A percentile compares a stretch with the other conserved stretches of the same genome.
These are phyloP conservation scores for Colletotrichum lentis DNA, from an alignment of 2,329 filamentous ascomycete species.

Conservation along the genomic window DNA sequence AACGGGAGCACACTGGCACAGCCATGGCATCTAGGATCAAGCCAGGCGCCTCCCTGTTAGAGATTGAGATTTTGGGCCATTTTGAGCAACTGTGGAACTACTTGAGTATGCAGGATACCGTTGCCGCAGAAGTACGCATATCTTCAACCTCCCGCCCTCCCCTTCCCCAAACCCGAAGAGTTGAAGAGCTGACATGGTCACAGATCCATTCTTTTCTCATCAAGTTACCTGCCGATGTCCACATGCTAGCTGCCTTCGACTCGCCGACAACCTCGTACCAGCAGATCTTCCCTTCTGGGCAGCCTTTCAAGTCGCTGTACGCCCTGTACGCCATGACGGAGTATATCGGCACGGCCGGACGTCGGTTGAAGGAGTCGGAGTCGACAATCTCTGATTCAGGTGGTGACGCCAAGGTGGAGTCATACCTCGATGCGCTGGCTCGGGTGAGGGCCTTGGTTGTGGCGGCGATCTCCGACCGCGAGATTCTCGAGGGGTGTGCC, in stretches of 20 bases:
- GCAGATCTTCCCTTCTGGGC: conserved; percentile 72
- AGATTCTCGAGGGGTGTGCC: conserved; percentile 34
- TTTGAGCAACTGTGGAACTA: conserved; percentile 86
- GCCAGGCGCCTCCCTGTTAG: conserved; percentile 68
- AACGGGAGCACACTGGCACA: conserved; percentile 60
- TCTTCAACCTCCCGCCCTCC: neutral
- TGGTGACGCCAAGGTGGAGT: conserved; percentile 40
- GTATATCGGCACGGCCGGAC: conserved; percentile 59
- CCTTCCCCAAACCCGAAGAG: neutral
- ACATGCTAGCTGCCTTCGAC: conserved; percentile 67
- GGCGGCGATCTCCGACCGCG: conserved; percentile 48
- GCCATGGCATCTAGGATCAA: conserved; percentile 55
- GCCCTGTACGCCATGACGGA: conserved; percentile 72
- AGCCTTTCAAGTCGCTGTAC: conserved; percentile 78
- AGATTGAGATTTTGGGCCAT: conserved; percentile 81
- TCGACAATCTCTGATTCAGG: conserved; percentile 21
- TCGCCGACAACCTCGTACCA: conserved; percentile 60
- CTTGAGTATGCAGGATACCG: conserved; percentile 74
- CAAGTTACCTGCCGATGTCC: conserved; percentile 73
- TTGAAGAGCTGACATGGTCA: conserved; percentile 37
- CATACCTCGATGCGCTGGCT: conserved; percentile 49
- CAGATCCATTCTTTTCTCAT: conserved; percentile 76
- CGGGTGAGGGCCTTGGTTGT: conserved; percentile 64
- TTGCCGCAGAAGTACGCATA: conserved; percentile 69
- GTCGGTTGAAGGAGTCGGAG: conserved; percentile 43